phyloP scores from a whole-genome alignment of 2,329 filamentous ascomycete genomes.

The Elsinoe perseae region DNA sequence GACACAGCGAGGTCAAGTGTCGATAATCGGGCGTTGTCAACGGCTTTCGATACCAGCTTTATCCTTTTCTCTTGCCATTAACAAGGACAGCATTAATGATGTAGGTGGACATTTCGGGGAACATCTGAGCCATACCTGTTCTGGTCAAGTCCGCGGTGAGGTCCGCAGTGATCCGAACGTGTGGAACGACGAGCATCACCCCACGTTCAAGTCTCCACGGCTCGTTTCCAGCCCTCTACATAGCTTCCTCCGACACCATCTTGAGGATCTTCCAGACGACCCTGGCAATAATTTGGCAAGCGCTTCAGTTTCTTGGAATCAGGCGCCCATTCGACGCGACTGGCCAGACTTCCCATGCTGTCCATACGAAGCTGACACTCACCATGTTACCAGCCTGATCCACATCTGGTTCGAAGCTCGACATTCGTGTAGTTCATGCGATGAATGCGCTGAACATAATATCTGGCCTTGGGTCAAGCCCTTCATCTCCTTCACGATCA shows the following conservation, averaged over 20 bases:
- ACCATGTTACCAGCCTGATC: slow-evolving; percentile 4
- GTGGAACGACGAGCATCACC: slow-evolving; percentile 14
- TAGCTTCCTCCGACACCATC: background rate
- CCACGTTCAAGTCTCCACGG: slow-evolving; percentile 11
- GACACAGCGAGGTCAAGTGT: too few relatives aligned
- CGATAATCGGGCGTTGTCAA: too few relatives aligned
- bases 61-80: too few relatives aligned
- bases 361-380: background rate
- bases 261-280: too few relatives aligned
- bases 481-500: slow-evolving; percentile 41
- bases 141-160: slow-evolving; percentile 5
- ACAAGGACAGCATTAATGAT: too few relatives aligned
- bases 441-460: slow-evolving; percentile 96
- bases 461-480: slow-evolving; percentile 59
- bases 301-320: background rate
- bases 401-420: background rate
- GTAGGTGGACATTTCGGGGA: background rate
- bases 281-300: too few relatives aligned
- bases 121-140: slow-evolving; percentile 4
- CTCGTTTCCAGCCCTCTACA: slow-evolving; percentile 5
- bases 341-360: background rate
- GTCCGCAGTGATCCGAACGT: background rate
- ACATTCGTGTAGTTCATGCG: slow-evolving; percentile 38
- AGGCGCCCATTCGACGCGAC: background rate
- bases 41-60: too few relatives aligned